These are phyloP conservation scores for Melampsora medusae DNA, from an alignment of 1,284 basidiomycete species.

Conservation along the genomic window DNA sequence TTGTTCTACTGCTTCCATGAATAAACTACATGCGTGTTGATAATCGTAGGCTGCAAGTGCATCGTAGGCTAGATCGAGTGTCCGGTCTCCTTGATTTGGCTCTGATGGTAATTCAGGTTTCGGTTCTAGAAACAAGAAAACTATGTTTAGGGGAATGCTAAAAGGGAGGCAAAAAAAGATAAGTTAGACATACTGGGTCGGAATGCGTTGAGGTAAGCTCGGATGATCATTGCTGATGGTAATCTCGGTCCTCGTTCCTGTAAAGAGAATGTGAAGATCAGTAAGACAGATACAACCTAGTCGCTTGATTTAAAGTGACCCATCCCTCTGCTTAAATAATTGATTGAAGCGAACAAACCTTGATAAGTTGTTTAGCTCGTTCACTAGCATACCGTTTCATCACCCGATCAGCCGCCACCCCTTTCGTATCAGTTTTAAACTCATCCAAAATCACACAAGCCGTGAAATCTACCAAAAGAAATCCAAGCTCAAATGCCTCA, in stretches of 20 bases:
- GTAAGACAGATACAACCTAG: not conserved
- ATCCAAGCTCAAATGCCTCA: not conserved
- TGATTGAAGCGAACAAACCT: not conserved
- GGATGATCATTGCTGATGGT: constrained; percentile 88
- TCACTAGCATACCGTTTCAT: constrained; percentile 76
- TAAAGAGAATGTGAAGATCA: not conserved
- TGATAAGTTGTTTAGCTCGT: constrained; percentile 70
- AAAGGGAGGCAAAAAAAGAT: not conserved
- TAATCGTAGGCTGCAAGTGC: constrained; percentile 87
- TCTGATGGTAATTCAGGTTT: constrained; percentile 73
- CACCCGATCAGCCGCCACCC: constrained; percentile 83
- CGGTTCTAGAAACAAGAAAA: constrained; percentile 60
- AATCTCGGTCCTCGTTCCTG: constrained; percentile 76
- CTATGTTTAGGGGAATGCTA: not conserved
- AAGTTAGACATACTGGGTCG: constrained; percentile 58
- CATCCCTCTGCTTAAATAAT: no score
- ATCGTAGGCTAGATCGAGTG: constrained; percentile 73
- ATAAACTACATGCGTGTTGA: constrained; percentile 72
- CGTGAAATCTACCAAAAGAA: constrained; percentile 72
- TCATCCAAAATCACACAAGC: constrained; percentile 90
- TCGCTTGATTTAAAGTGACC: not conserved
- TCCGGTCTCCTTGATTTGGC: constrained; percentile 76
- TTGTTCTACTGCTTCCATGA: constrained; percentile 83
- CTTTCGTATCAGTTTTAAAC: constrained; percentile 78
- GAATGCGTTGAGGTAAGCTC: constrained; percentile 96